Evolutionary conservation across 192 early-diverging fungal species (phyloP), one percentile per base, ranked within the genome.

Genomic region (Coemansia sp.): DNA sequence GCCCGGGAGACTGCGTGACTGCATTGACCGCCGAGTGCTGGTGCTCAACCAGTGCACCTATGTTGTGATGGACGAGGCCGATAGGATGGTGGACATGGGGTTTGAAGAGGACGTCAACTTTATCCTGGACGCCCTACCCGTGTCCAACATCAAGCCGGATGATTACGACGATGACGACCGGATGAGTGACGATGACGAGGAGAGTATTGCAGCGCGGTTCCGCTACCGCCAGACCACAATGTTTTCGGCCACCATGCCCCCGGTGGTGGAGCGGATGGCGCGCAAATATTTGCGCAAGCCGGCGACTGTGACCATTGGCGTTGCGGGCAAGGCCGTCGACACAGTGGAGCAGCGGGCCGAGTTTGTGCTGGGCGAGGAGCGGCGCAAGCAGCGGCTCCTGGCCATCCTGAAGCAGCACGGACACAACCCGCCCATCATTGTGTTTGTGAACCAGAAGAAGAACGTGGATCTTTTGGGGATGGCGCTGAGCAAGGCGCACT

Each of bases 41-140:
- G 89, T 94, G 2, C 75, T 99, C 26, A 82, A 83, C 69, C 94
- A 95, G 67, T 97, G 94, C 70, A 82, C 88, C 2, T 98, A 94
- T 64, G 90, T 99, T 14, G 96, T 99, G 14, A 94, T 99, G 94
- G 96, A 99, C 62, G 96, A 99, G 77, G 95, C 92, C 38, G 94
- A 97, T 65, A 86, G 91, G 48, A 91, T 91, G 88, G 86, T 91
- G 44, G 88, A 91, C 61, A 86, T 89, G 85, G 89, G 93, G 36
- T 93, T 99, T 43, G 94, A 99, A 56, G 76, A 85, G 0, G 93
- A 94, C 47, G 92, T 99, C 50, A 97, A 92, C 55, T 91, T 80
- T 48, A 97, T 99, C 54, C 79, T 99, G 44, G 94, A 94, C 56
- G 85, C 89, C 7, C 69, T 99, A 34, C 96, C 96, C 1, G 83